Base-by-base conservation (phyloP, 129 eudicot species). In the Glebionis coronaria region DNA sequence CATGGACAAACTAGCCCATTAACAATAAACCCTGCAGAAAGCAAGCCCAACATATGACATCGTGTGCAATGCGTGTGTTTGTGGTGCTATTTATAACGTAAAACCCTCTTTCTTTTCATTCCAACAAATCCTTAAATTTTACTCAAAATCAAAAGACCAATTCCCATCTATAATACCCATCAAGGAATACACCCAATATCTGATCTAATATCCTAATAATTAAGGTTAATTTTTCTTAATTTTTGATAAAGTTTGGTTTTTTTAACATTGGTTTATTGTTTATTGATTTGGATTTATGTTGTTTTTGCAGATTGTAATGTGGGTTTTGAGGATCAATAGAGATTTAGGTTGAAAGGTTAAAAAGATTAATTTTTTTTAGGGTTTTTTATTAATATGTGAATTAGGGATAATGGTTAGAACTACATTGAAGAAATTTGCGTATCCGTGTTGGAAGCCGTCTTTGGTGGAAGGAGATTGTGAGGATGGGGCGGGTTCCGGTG, bases 401-500 rank as follows among this genome's bases (percentile, higher is more conserved):
- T 52, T 31, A 25, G 46, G 45, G 35, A 63, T 19, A 62, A 90
- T 87, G 95, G 85, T 82, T 72, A 79, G 73, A 16, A 60, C 72
- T 42, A 73, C 90, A 68, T 78, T 84, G 69, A 82, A 70, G 75
- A 87, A 73, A 56, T 49, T 82, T 73, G 88, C 82, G 9, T 65
- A 67, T 61, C 78, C 87, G 1, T 90, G 97, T 66, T 84, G 91
- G 95, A 84, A 59, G 73, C 81, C 85, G 21, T 67, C 70, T 1
- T 21, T n/a, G 46, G 64, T 59, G 13, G 67, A 82, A 54, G 76
- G 67, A 44, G 95, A 73, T 18, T 65, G 80, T 12, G 50, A 74
- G 42, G 69, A 61, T 27, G 8, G 11, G 51, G 74, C 49, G 38
- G 90, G 80, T 40, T n/a, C 25, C 10, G 56, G 70, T 55, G 90